These are phyloP conservation scores for Tetradesmus lagerheimii DNA, from an alignment of 139 green algal genomes.

Conservation along the genomic window DNA sequence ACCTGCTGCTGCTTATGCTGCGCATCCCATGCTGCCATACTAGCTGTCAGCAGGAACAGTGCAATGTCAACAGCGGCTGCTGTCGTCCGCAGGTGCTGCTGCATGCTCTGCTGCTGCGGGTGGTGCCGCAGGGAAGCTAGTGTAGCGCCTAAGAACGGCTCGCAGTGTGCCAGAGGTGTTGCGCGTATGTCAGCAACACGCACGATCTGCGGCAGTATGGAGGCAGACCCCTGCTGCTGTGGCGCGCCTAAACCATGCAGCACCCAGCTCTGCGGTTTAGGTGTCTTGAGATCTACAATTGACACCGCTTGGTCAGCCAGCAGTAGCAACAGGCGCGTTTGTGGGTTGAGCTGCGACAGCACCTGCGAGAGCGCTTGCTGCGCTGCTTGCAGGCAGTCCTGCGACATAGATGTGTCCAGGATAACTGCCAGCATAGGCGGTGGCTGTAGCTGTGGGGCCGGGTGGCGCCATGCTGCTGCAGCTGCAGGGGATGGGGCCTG, in stretches of 20 bases:
- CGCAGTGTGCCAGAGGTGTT: slow-evolving; percentile 30
- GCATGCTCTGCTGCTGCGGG: background rate
- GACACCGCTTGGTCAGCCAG: slow-evolving; percentile 28
- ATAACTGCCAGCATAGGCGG: slow-evolving; percentile 45
- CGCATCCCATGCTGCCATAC: slow-evolving; percentile 44
- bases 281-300: slow-evolving; percentile 30
- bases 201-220: slow-evolving; percentile 5
- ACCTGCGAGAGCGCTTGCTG: slow-evolving; percentile 10
- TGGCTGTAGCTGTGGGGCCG: background rate
- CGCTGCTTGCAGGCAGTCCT: background rate
- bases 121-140: slow-evolving; percentile 28
- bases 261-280: slow-evolving; percentile 32
- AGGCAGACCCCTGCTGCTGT: background rate
- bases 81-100: slow-evolving; percentile 1
- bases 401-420: slow-evolving; percentile 19
- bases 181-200: slow-evolving; percentile 36
- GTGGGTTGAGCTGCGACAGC: slow-evolving; percentile 17
- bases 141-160: background rate
- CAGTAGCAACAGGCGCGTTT: slow-evolving; percentile 35
- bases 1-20: slow-evolving; percentile 18
- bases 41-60: slow-evolving; percentile 30
- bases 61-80: slow-evolving; percentile 31
- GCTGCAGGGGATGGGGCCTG: background rate
- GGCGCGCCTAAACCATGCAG: background rate
- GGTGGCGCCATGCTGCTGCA: background rate